Conservation (phyloP, 2,329 filamentous ascomycete genomes). For the Chlorencoelia australis region DNA sequence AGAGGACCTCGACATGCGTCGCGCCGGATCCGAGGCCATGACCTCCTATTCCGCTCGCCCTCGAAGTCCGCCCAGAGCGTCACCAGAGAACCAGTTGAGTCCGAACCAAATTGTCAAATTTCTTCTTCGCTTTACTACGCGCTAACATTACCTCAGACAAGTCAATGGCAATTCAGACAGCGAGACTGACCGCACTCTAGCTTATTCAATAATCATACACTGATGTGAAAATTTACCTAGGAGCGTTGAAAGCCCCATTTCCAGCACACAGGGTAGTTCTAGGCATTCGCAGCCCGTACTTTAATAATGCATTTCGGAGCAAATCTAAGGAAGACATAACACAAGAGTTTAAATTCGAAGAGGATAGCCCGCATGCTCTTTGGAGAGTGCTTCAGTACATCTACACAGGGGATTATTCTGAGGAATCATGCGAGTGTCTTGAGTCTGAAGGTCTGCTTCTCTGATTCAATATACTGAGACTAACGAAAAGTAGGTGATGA, state of each 20-base stretch:
- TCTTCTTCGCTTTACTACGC: too few relatives aligned
- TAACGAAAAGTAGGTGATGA: slow-evolving; percentile 11
- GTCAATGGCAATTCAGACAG: too few relatives aligned
- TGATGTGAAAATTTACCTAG: slow-evolving; percentile 10
- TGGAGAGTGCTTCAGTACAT: slow-evolving; percentile 15
- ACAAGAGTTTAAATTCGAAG: slow-evolving; percentile 11
- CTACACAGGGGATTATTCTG: slow-evolving; percentile 14
- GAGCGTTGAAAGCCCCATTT: slow-evolving; percentile 11
- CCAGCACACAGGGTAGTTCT: slow-evolving; percentile 10
- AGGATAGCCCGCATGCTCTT: slow-evolving; percentile 14
- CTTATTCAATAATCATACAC: slow-evolving; percentile 13
- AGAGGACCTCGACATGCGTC: background rate
- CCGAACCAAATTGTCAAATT: too few relatives aligned
- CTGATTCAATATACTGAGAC: slow-evolving; percentile 1
- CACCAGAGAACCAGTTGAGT: too few relatives aligned
- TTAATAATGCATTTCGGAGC: slow-evolving; percentile 12
- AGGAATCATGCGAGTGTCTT: slow-evolving; percentile 9
- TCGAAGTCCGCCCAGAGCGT: background rate
- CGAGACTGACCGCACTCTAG: slow-evolving; percentile 5
- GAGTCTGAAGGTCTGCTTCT: slow-evolving; percentile 9
- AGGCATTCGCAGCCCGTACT: slow-evolving; percentile 9
- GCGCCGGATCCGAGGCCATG: slow-evolving; percentile 7
- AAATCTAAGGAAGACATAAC: slow-evolving; percentile 14
- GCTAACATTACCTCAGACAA: too few relatives aligned
- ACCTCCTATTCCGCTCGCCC: slow-evolving; percentile 3